A percentile compares a stretch with the other conserved stretches of the same genome.
Conservation (phyloP, 1,284 basidiomycete species). For the Sanghuangporus weigelae region DNA sequence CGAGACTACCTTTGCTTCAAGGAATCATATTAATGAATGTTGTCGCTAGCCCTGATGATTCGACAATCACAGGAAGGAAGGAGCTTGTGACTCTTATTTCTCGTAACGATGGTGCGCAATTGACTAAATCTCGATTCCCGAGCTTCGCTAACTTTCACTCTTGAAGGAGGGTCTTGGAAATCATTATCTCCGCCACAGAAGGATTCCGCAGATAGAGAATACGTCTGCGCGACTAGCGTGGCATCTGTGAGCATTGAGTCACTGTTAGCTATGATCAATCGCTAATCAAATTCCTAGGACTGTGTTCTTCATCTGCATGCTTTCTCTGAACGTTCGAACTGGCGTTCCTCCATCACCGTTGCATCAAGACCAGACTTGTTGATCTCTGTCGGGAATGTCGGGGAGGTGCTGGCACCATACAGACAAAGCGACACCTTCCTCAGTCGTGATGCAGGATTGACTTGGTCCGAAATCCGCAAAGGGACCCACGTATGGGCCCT, state of each 20-base stretch:
- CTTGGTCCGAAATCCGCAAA: conserved; percentile 98
- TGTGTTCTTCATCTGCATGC: conserved; percentile 92
- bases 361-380: conserved; percentile 88
- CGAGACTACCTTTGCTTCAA: conserved; percentile 95
- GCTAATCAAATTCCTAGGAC: conserved; percentile 40
- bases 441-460: conserved; percentile 93
- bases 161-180: conserved; percentile 53
- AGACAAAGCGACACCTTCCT: conserved; percentile 92
- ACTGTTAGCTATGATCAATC: not conserved
- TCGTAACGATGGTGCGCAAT: too few relatives aligned
- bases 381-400: conserved; percentile 88
- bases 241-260: not conserved
- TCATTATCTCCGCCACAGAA: conserved; percentile 65
- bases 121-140: too few relatives aligned
- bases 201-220: conserved; percentile 51
- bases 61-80: too few relatives aligned
- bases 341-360: conserved; percentile 86
- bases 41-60: conserved; percentile 36
- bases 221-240: not conserved
- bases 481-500: conserved; percentile 98
- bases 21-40: conserved; percentile 93
- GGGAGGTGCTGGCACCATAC: conserved; percentile 77
- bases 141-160: too few relatives aligned
- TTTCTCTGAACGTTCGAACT: conserved; percentile 89
- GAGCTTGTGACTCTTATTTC: too few relatives aligned